Conservation (phyloP, 169 alveolate species). For the Plasmodium knowlesi region DNA sequence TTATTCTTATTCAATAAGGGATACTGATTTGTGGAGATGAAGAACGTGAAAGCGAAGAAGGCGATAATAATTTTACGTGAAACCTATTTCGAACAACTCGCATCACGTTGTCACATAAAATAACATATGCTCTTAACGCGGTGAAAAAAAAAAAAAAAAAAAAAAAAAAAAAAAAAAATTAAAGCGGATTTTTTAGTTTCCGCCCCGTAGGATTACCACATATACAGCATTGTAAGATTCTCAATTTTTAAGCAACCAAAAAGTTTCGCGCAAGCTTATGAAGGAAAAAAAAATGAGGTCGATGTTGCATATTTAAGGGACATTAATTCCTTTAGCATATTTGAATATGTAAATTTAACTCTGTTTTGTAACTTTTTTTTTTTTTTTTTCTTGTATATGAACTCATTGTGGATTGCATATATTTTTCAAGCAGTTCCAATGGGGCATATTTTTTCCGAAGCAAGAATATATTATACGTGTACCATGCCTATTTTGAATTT, state of each 20-base stretch:
- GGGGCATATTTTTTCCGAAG: background rate
- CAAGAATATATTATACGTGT: background rate
- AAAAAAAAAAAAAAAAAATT: conserved; percentile 13
- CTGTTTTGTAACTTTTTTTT: background rate
- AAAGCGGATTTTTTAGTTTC: background rate
- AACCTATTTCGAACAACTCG: background rate
- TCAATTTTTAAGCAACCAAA: background rate
- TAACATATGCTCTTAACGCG: background rate
- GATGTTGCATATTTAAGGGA: background rate
- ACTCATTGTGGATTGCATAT: background rate
- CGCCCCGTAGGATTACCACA: background rate
- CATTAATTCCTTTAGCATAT: background rate
- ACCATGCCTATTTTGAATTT: background rate
- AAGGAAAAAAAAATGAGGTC: background rate
- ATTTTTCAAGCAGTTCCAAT: background rate
- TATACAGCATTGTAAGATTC: background rate
- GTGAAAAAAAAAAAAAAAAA: conserved; percentile 9
- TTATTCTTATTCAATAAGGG: background rate
- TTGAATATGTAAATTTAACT: background rate
- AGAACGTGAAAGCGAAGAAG: background rate
- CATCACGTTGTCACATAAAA: background rate
- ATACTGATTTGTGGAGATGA: background rate
- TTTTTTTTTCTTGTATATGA: background rate
- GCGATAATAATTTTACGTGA: background rate
- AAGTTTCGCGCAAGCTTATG: background rate